Evolutionary conservation across 495 filamentous ascomycete species (phyloP), one percentile per base, ranked within the genome.

Genomic region (Penicillium simplicissimum): DNA sequence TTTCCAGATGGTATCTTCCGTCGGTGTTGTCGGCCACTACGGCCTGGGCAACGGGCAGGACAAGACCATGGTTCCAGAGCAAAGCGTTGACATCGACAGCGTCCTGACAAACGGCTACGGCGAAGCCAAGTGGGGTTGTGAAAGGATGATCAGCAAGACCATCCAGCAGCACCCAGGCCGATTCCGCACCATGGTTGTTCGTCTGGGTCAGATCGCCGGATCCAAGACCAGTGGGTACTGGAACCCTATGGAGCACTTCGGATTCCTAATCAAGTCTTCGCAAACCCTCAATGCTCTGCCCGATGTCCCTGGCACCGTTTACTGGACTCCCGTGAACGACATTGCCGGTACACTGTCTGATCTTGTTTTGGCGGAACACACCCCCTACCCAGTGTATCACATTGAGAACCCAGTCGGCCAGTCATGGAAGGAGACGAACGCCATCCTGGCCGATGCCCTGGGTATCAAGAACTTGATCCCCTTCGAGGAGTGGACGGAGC

Each of bases 331-430:
- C 0, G 82, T 84, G 2, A 70, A 85, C 53, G 70, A 74, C 51
- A 71, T 81, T 0, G 80, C 82, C 1, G 69, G 51, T 5, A 69
- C 74, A 3, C 54, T 82, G 13, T 60, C 38, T 4, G 80, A 85
- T 0, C 56, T 84, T 1, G 52, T 80, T 4, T 52, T 79, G 6
- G 40, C 55, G 0, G 57, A 73, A 4, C 33, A 58, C 1, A 47
- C 52, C 0, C 67, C 74, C 1, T 69, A 78, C 25, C 71, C 78
- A 3, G 58, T 84, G 36, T 87, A 85, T 51, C 84, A 87, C 67
- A 76, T 87, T 55, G 84, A 87, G 14, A 85, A 85, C 55, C 83
- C 82, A 0, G 67, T 77, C 4, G 63, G 76, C 1, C 80, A 85
- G 67, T 71, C 76, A 0, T 85, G 83, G 83, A 42, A 43, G 0